Evolutionary conservation across 805 yeast species (phyloP).

Genomic region (Spencermartinsiella europaea): DNA sequence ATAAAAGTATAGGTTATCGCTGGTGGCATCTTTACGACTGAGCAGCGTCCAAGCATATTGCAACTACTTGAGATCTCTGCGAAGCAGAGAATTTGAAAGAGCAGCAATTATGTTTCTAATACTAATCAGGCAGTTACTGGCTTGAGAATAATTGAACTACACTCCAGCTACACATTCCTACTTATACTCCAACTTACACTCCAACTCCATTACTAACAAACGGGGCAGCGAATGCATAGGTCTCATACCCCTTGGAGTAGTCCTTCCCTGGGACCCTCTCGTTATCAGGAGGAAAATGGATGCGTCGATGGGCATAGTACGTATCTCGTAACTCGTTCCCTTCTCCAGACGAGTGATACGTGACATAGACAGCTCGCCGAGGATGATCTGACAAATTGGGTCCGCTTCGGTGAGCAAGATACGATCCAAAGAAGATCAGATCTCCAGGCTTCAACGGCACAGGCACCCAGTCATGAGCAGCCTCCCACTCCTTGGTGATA

Average conservation of each 20-base stretch:
- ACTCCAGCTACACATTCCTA: too few relatives aligned
- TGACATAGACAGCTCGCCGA: conserved; percentile 13
- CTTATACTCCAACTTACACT: too few relatives aligned
- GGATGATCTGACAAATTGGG: conserved; percentile 7
- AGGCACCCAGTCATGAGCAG: conserved; percentile 12
- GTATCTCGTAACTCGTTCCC: conserved; percentile 9
- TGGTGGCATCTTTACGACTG: too few relatives aligned
- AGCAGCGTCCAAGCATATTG: too few relatives aligned
- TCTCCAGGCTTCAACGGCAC: conserved; percentile 12
- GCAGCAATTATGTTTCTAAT: too few relatives aligned
- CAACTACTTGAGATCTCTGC: too few relatives aligned
- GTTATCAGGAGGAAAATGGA: conserved; percentile 14
- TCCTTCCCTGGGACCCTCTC: conserved; percentile 11
- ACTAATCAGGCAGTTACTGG: too few relatives aligned
- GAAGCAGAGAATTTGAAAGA: too few relatives aligned
- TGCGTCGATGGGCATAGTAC: conserved; percentile 12
- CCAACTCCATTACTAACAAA: conserved; percentile 4
- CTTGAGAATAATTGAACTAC: too few relatives aligned
- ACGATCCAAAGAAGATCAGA: conserved; percentile 14
- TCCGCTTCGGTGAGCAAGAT: conserved; percentile 12
- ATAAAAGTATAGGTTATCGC: too few relatives aligned
- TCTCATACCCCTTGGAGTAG: conserved; percentile 11
- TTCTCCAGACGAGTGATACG: conserved; percentile 9
- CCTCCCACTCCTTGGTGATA: conserved; percentile 15
- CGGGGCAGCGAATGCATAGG: conserved; percentile 14